Evolutionary conservation across 208 protist genomes (phyloP).

Genomic region (Blechomonas ayalai): DNA sequence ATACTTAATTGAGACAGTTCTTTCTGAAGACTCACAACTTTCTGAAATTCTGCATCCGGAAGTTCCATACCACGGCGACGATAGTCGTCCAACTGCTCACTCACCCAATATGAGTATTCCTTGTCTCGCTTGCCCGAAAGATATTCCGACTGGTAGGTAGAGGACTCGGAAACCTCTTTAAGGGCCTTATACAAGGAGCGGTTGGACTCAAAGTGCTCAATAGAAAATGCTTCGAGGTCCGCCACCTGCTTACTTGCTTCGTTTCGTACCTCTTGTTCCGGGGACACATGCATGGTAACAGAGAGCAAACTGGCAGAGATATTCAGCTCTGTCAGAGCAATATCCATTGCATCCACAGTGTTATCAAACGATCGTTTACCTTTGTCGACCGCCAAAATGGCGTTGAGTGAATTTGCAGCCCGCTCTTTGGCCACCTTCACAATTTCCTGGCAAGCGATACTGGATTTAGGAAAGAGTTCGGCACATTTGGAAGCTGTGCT

Average conservation of each 20-base stretch:
- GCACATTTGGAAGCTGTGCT: conserved; percentile 32
- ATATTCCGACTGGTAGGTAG: conserved; percentile 36
- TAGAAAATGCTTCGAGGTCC: conserved; percentile 52
- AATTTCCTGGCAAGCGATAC: conserved; percentile 32
- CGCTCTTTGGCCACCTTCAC: conserved; percentile 37
- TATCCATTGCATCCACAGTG: conserved; percentile 44
- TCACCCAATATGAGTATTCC: conserved; percentile 69
- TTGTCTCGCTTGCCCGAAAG: conserved; percentile 12
- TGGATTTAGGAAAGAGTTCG: conserved; percentile 56
- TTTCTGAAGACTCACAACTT: conserved; percentile 62
- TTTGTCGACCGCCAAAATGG: conserved; percentile 24
- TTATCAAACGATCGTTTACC: conserved; percentile 39
- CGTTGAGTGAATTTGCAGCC: conserved; percentile 29
- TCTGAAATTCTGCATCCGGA: conserved; percentile 42
- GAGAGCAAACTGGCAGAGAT: conserved; percentile 56
- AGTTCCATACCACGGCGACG: conserved; percentile 64
- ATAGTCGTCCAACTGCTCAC: conserved; percentile 56
- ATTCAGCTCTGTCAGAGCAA: conserved; percentile 39
- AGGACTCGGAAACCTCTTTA: conserved; percentile 20
- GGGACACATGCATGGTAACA: conserved; percentile 45
- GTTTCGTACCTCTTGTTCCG: conserved; percentile 49
- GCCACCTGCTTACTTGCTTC: conserved; percentile 55
- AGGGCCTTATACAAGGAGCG: conserved; percentile 51
- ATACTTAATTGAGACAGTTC: conserved; percentile 48
- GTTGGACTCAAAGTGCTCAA: conserved; percentile 67